Base-by-base conservation (phyloP, 192 early-diverging fungal genomes). In the Podila epigama region DNA sequence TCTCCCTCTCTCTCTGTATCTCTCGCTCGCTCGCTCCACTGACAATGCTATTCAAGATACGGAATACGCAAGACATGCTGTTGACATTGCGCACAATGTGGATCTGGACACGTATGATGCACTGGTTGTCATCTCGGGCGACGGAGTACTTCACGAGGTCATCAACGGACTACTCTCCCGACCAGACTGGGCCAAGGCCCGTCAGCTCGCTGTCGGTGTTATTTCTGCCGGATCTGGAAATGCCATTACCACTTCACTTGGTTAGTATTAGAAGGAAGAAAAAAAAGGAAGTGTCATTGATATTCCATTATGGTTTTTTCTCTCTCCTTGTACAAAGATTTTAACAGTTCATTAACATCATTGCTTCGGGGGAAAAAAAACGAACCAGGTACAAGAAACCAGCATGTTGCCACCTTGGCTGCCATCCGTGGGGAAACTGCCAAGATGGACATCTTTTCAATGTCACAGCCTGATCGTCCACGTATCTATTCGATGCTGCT, bases 401-500 rank as follows among this genome's bases (percentile, higher is more conserved):
- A 60, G 3, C 36, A 63, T 29, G 66, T 77, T 10, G 83, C 88
- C 0, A 83, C 88, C 1, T 69, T 89, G 20, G 77, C 88, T 5
- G 57, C 84, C 18, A 80, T 87, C 41, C 85, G 84, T 41, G 86
- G 81, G 10, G 63, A 81, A 36, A 70, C 75, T 0, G 65, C 77
- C 16, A 82, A 84, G 36, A 52, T 89, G 48, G 88, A 89, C 44
- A 86, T 89, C 32, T 86, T 85, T 83, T 83, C 84, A 27, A 65
- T 81, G 5, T 82, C 84, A 22, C 63, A 81, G 53, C 69, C 66
- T 1, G 68, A 68, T 1, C 83, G 84, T 10, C 64, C 56, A n/a
- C 77, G 68, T 16, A 77, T 84, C 25, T 82, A 87, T 44, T 81
- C 86, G 31, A 84, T 86, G 67, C 63, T 89, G 34, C 75, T 84